Conservation (phyloP, 306 rosid genomes). For the Cucumis melo region DNA sequence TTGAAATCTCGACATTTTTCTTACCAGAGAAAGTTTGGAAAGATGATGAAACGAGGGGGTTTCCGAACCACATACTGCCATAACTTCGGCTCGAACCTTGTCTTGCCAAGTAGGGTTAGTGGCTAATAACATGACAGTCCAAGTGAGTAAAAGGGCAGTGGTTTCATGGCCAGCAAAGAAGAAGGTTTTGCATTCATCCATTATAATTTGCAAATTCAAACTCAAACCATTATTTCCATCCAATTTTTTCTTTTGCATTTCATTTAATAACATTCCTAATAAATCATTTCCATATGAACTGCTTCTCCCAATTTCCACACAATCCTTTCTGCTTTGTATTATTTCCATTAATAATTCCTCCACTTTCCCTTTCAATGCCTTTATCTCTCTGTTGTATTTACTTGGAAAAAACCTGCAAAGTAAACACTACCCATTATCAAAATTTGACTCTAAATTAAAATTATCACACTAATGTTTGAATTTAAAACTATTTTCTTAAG, state of each 20-base stretch:
- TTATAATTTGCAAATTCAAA: constrained; percentile 53
- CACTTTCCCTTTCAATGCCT: constrained; percentile 63
- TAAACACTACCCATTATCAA: neutral
- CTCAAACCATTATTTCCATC: constrained; percentile 26
- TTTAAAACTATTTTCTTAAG: too few species aligned
- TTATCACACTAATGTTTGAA: too few species aligned
- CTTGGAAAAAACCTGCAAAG: constrained; percentile 61
- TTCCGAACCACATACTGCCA: constrained; percentile 37
- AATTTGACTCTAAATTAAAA: too few species aligned
- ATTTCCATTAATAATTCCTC: constrained; percentile 78
- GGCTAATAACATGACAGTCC: constrained; percentile 86
- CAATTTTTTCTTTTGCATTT: constrained; percentile 47
- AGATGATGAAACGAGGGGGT: constrained; percentile 64
- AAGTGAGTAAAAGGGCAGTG: constrained; percentile 77
- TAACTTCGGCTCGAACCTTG: constrained; percentile 49
- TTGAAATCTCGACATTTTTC: neutral
- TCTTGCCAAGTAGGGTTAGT: constrained; percentile 73
- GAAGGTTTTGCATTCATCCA: constrained; percentile 97
- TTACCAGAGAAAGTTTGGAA: constrained; percentile 56
- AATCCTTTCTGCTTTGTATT: constrained; percentile 70
- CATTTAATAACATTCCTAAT: constrained; percentile 66
- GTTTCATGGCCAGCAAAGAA: constrained; percentile 98
- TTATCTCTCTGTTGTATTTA: constrained; percentile 85
- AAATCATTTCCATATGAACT: constrained; percentile 68
- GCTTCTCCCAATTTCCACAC: constrained; percentile 82